Evolutionary conservation across 2,329 filamentous ascomycete species (phyloP).

Genomic region (Dendryphion nanum): DNA sequence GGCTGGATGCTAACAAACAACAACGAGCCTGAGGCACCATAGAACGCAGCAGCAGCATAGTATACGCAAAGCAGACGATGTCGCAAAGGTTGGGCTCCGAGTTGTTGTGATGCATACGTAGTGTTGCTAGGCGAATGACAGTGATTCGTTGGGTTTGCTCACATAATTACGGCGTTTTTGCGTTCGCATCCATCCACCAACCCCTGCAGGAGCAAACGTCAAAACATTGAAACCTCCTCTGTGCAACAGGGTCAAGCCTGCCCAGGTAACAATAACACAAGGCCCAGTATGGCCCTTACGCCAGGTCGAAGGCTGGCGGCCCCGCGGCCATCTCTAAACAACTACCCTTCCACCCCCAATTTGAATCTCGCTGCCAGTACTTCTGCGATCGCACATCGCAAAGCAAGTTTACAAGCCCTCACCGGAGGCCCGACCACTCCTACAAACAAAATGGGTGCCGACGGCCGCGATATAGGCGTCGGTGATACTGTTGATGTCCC

Average conservation of each 20-base stretch:
- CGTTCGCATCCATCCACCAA: too few relatives aligned
- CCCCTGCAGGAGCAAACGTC: too few relatives aligned
- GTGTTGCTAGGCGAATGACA: too few relatives aligned
- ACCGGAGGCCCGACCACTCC: slow-evolving; percentile 50
- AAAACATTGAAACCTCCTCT: too few relatives aligned
- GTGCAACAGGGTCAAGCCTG: slow-evolving; percentile 1
- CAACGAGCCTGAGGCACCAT: too few relatives aligned
- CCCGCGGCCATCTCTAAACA: slow-evolving; percentile 41
- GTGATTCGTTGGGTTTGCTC: too few relatives aligned
- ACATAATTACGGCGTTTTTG: too few relatives aligned
- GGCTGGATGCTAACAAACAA: too few relatives aligned
- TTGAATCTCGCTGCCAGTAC: slow-evolving; percentile 41
- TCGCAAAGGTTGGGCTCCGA: too few relatives aligned
- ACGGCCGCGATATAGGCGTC: slow-evolving; percentile 60
- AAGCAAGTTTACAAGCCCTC: slow-evolving; percentile 69
- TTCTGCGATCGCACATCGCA: slow-evolving; percentile 58
- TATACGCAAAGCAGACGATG: too few relatives aligned
- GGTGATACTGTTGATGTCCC: slow-evolving; percentile 90
- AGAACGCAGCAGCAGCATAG: too few relatives aligned
- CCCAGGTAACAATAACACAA: slow-evolving; percentile 5
- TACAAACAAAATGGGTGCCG: slow-evolving; percentile 44
- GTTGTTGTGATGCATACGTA: too few relatives aligned
- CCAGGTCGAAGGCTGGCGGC: slow-evolving; percentile 41
- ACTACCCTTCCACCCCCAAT: slow-evolving; percentile 44
- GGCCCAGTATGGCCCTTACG: slow-evolving; percentile 39